phyloP scores from a whole-genome alignment of 1,139 yeast genomes.

The Taphrina flavorubra region DNA sequence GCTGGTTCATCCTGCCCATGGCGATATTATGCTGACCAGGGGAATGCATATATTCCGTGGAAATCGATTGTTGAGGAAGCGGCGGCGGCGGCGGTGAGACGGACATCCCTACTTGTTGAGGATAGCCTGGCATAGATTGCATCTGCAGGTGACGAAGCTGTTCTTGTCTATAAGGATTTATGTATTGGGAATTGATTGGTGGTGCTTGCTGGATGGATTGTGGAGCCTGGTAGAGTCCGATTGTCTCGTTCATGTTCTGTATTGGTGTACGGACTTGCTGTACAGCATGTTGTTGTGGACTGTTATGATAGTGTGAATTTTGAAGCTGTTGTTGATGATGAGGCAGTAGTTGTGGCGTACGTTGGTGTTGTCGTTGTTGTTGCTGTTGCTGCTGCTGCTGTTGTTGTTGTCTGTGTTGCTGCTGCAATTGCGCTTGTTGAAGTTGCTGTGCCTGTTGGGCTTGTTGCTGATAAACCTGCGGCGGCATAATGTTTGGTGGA shows the following conservation, averaged over 20 bases:
- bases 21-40: conserved; percentile 5
- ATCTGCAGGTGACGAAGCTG: conserved; percentile 28
- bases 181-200: not conserved
- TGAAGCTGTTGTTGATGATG: conserved; percentile 28
- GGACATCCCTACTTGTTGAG: conserved; percentile 7
- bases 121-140: conserved; percentile 25
- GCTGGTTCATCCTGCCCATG: conserved; percentile 13
- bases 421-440: conserved; percentile 24
- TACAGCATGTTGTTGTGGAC: conserved; percentile 23
- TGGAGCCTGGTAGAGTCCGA: conserved; percentile 7
- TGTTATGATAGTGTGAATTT: conserved; percentile 1
- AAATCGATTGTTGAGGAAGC: not conserved
- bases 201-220: not conserved
- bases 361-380: conserved; percentile 7
- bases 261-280: conserved; percentile 14
- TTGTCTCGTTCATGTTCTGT: not conserved
- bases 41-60: conserved; percentile 8
- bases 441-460: conserved; percentile 8
- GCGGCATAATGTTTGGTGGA: conserved; percentile 8
- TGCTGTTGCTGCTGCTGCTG: conserved; percentile 17
- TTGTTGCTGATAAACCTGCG: conserved; percentile 22
- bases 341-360: conserved; percentile 28
- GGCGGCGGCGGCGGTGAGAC: not conserved
- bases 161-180: conserved; percentile 27
- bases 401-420: conserved; percentile 32